Base-by-base conservation (phyloP, 495 filamentous ascomycete genomes). In the Xylaria nigripes region DNA sequence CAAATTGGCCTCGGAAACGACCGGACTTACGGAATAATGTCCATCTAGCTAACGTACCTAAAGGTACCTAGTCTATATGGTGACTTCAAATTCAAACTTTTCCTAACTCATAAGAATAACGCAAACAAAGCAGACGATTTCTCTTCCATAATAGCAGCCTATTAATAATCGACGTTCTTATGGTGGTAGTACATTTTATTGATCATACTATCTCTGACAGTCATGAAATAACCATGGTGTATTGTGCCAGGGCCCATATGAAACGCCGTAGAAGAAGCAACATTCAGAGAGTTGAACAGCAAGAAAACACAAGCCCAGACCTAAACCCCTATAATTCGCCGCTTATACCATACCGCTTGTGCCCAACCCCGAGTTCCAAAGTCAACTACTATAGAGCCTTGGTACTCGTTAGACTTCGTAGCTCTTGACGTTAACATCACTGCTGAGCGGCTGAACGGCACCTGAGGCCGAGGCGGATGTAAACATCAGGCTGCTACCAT, bases 381-480 rank as follows among this genome's bases (percentile, higher is more conserved):
- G 24, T 23, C 7, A 8, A n/a, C 6, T 27, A 45, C 18, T 2
- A 29, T 4, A 27, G 44, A 45, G 10, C 47, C 15, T 18, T 8
- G 16, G 23, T n/a, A 38, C 22, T 3, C 36, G 40, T 61, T 71
- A 78, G 45, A 69, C 70, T 56, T 78, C 75, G 59, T 75, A 77
- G 55, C 70, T 76, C 69, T 77, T 78, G 47, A 73, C 64, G 46
- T 67, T 67, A 18, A 81, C 84, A 30, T 85, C 81, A 15, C 76
- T 76, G 57, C 84, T 87, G 59, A 87, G 68, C 1, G 86, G 88
- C 60, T 86, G 80, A 44, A 83, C 76, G 22, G 73, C 70, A 8
- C 72, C 68, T 18, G 60, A 57, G 6, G 74, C 52, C 34, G 75
- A 66, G 19, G 74, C 71, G 3, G 75, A 68, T 50, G 82, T 75